These are phyloP conservation scores for Coemansia biformis DNA, from an alignment of 192 early-diverging fungal genomes.

Conservation along the genomic window DNA sequence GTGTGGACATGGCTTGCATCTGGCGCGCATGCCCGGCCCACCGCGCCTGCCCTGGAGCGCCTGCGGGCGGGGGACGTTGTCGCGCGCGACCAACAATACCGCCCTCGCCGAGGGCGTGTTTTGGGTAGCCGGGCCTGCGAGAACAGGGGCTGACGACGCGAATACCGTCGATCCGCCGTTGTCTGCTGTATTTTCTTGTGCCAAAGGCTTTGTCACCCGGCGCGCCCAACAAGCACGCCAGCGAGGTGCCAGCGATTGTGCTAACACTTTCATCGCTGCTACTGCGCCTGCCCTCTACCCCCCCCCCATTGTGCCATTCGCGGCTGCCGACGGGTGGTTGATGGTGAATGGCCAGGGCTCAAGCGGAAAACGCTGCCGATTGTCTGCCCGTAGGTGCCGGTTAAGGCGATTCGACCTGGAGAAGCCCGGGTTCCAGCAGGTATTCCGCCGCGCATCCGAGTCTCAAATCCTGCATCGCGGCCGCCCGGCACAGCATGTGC, in stretches of 20 bases:
- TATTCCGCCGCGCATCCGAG: slow-evolving; percentile 46
- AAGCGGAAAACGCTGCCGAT: neutral
- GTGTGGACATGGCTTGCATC: no score
- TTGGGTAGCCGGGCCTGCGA: slow-evolving; percentile 3
- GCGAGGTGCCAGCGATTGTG: neutral
- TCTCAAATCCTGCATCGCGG: slow-evolving; percentile 39
- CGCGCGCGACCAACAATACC: no score
- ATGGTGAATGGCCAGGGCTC: no score
- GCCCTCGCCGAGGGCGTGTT: no score
- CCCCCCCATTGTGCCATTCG: slow-evolving; percentile 5
- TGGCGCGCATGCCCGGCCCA: no score
- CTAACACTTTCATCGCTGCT: slow-evolving; percentile 6
- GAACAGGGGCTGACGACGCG: no score
- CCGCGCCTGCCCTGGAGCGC: no score
- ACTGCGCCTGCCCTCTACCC: slow-evolving; percentile 8
- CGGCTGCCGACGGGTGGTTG: neutral
- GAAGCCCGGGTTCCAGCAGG: slow-evolving; percentile 28
- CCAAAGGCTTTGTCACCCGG: neutral
- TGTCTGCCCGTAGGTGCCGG: slow-evolving; percentile 30
- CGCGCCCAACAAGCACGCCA: slow-evolving; percentile 1
- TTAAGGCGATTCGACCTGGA: slow-evolving; percentile 43
- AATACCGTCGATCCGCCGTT: slow-evolving; percentile 5
- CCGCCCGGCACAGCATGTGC: slow-evolving; percentile 20
- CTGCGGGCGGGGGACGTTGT: no score
- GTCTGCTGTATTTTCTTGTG: neutral